These are phyloP conservation scores for Trichoderma koningii DNA, from an alignment of 2,329 filamentous ascomycete genomes.

Conservation along the genomic window DNA sequence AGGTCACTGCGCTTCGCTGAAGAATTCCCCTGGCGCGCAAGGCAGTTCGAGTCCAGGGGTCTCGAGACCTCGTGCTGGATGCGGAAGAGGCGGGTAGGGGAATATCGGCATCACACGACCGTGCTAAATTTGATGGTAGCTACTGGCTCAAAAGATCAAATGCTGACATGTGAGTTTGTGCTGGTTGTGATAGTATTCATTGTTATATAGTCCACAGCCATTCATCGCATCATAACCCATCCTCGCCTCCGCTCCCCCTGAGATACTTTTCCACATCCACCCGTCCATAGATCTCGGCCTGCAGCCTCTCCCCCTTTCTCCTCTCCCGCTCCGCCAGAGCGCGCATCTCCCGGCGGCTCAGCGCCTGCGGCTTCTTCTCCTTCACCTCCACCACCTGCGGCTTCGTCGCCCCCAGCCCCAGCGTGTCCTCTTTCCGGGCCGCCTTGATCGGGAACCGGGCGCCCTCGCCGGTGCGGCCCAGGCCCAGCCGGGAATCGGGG, in stretches of 20 bases:
- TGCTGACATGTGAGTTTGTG: too few species aligned
- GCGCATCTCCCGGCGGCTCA: slow-evolving; percentile 57
- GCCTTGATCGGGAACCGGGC: slow-evolving; percentile 75
- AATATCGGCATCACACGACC: neutral
- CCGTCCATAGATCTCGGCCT: slow-evolving; percentile 71
- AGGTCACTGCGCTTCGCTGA: slow-evolving; percentile 20
- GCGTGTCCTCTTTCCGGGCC: slow-evolving; percentile 69
- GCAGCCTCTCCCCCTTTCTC: slow-evolving; percentile 63
- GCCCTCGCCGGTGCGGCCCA: slow-evolving; percentile 72
- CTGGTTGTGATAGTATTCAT: neutral
- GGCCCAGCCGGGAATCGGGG: slow-evolving; percentile 68
- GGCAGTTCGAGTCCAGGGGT: slow-evolving; percentile 7
- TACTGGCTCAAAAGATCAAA: too few species aligned
- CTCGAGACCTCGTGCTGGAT: neutral
- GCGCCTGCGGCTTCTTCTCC: slow-evolving; percentile 61
- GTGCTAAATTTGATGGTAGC: neutral
- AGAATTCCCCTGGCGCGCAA: slow-evolving; percentile 8
- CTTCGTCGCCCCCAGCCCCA: slow-evolving; percentile 66
- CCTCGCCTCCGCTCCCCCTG: slow-evolving; percentile 44
- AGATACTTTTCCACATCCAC: slow-evolving; percentile 78
- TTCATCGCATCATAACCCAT: slow-evolving; percentile 25
- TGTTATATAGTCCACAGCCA: neutral
- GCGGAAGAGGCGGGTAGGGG: neutral
- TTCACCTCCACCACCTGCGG: slow-evolving; percentile 48
- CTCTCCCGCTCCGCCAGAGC: slow-evolving; percentile 51